Evolutionary conservation across 495 filamentous ascomycete species (phyloP).

Genomic region (Aspergillus campestris): DNA sequence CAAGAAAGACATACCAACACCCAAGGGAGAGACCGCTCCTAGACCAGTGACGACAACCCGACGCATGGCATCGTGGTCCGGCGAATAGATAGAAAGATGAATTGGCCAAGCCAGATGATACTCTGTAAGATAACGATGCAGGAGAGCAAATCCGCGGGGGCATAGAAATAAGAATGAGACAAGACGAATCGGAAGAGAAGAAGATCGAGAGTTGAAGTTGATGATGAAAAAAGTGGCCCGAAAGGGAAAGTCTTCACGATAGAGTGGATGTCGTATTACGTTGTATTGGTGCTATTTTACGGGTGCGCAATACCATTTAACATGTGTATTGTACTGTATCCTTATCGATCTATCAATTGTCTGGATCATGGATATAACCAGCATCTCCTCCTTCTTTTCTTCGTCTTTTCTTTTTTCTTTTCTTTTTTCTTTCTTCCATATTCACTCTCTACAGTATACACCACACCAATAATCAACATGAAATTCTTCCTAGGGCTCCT

Average conservation of each 20-base stretch:
- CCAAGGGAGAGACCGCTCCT: conserved; percentile 85
- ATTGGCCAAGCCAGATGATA: no score
- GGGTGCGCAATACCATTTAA: no score
- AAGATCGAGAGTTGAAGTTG: not conserved
- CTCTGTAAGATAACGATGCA: no score
- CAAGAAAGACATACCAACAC: conserved; percentile 50
- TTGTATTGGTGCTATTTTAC: no score
- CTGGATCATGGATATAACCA: not conserved
- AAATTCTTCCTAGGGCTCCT: conserved; percentile 22
- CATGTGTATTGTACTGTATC: not conserved
- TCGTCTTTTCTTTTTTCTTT: conserved; percentile 10
- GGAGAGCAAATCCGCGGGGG: not conserved
- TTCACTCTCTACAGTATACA: conserved; percentile 5
- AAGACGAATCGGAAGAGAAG: not conserved
- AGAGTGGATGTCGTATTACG: conserved; percentile 16
- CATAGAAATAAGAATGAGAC: not conserved
- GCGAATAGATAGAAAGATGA: no score
- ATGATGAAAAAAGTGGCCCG: conserved; percentile 15
- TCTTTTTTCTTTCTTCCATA: conserved; percentile 1
- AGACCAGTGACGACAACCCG: conserved; percentile 93
- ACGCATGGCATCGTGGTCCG: conserved; percentile 56
- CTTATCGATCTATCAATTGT: no score
- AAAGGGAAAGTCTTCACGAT: conserved; percentile 44
- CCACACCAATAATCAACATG: conserved; percentile 21
- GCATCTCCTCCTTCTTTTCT: conserved; percentile 6